Evolutionary conservation across 208 protist species (phyloP).

Genomic region (Spironucleus salmonicida): DNA sequence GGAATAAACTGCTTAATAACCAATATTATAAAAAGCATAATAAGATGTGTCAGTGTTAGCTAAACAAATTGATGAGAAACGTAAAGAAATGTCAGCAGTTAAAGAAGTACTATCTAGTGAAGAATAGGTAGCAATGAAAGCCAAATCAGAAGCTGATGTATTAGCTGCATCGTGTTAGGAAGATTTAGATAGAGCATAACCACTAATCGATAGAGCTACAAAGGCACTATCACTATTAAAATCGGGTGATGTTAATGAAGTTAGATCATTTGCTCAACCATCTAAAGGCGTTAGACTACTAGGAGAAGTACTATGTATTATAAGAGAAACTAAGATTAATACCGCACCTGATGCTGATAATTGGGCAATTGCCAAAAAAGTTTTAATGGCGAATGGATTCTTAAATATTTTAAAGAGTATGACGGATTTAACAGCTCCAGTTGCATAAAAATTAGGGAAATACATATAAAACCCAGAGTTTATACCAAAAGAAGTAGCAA

Average conservation of each 20-base stretch:
- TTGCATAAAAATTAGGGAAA: constrained; percentile 62
- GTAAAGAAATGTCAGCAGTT: constrained; percentile 53
- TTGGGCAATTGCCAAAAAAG: constrained; percentile 66
- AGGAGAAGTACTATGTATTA: constrained; percentile 64
- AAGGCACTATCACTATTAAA: constrained; percentile 67
- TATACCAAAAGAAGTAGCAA: constrained; percentile 67
- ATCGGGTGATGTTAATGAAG: constrained; percentile 77
- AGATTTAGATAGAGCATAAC: constrained; percentile 79
- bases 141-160: constrained; percentile 39
- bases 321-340: constrained; percentile 66
- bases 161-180: constrained; percentile 67
- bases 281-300: constrained; percentile 75
- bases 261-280: constrained; percentile 82
- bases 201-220: constrained; percentile 64
- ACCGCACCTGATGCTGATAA: constrained; percentile 82
- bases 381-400: constrained; percentile 53
- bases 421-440: not conserved
- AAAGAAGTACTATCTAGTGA: constrained; percentile 49
- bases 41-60: constrained; percentile 63
- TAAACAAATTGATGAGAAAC: constrained; percentile 69
- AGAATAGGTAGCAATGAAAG: constrained; percentile 65
- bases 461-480: constrained; percentile 60
- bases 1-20: constrained; percentile 70
- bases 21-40: constrained; percentile 70
- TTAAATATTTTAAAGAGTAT: constrained; percentile 42